Evolutionary conservation across 2,329 filamentous ascomycete genomes (phyloP).

Genomic region (Hymenoscyphus occultus): DNA sequence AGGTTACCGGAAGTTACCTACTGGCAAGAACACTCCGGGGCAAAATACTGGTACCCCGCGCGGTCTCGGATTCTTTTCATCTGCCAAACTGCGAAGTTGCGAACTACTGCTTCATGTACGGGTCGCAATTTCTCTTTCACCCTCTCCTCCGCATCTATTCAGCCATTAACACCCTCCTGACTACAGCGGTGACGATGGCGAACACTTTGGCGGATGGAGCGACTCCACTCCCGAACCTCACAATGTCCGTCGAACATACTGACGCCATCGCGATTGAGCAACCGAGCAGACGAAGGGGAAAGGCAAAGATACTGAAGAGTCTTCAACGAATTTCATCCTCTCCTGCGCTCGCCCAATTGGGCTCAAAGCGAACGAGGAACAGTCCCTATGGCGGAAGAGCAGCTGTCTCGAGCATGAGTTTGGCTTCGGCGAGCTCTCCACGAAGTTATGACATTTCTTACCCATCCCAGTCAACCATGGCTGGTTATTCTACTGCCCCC

Average conservation of each 20-base stretch:
- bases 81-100: not conserved
- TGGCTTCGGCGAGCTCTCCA: slow-evolving; percentile 30
- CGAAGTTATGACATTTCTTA: slow-evolving; percentile 31
- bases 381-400: slow-evolving; percentile 34
- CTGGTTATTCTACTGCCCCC: slow-evolving; percentile 32
- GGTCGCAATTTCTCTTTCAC: not conserved
- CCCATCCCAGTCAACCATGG: slow-evolving; percentile 26
- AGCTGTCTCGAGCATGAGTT: slow-evolving; percentile 34
- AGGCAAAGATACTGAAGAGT: slow-evolving; percentile 33
- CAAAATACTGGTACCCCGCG: not conserved
- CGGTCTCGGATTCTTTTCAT: not conserved
- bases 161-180: not conserved
- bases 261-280: slow-evolving; percentile 31
- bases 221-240: slow-evolving; percentile 18
- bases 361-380: slow-evolving; percentile 32
- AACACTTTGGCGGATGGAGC: slow-evolving; percentile 26
- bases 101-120: not conserved
- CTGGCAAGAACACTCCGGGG: not conserved
- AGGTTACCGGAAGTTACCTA: not conserved
- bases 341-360: slow-evolving; percentile 33
- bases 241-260: slow-evolving; percentile 27
- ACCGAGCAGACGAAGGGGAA: slow-evolving; percentile 32
- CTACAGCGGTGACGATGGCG: slow-evolving; percentile 30
- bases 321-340: slow-evolving; percentile 38
- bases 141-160: not conserved